Evolutionary conservation across 164 flowering plant genomes (phyloP).

Genomic region (Chloranthus sessilifolius): DNA sequence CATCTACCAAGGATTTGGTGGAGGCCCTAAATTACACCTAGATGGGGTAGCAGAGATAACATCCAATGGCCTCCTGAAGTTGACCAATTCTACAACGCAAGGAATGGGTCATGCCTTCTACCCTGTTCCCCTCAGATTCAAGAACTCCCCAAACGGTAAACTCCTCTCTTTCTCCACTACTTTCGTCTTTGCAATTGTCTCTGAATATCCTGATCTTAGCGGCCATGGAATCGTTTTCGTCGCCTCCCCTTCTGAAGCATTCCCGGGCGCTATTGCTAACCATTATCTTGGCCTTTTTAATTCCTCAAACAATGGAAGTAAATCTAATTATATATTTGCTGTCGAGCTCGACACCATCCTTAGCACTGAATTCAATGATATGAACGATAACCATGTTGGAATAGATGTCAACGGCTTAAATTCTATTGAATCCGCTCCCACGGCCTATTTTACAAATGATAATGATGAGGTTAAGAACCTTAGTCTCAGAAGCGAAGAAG

Average conservation of each 20-base stretch:
- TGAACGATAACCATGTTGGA: slow-evolving; percentile 22
- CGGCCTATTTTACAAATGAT: slow-evolving; percentile 13
- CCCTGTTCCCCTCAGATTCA: slow-evolving; percentile 9
- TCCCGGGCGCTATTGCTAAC: slow-evolving; percentile 9
- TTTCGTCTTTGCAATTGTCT: slow-evolving; percentile 23
- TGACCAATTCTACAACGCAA: slow-evolving; percentile 2
- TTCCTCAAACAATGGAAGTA: slow-evolving; percentile 8
- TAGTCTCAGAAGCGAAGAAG: slow-evolving; percentile 14
- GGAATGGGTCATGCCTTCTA: slow-evolving; percentile 12
- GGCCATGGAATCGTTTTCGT: slow-evolving; percentile 25
- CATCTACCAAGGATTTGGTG: slow-evolving; percentile 7
- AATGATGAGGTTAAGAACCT: slow-evolving; percentile 5
- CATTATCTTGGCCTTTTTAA: slow-evolving; percentile 23
- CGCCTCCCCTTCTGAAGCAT: slow-evolving; percentile 13
- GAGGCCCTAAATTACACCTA: slow-evolving; percentile 1
- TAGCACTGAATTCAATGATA: slow-evolving; percentile 6
- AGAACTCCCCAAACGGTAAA: slow-evolving; percentile 6
- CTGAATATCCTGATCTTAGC: background rate
- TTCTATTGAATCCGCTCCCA: slow-evolving; percentile 9
- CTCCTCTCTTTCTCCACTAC: slow-evolving; percentile 24
- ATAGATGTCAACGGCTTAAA: slow-evolving; percentile 18
- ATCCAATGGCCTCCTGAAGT: slow-evolving; percentile 7
- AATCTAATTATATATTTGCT: slow-evolving; percentile 12
- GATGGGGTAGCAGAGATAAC: slow-evolving; percentile 8
- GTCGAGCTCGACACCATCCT: slow-evolving; percentile 19